phyloP scores from a whole-genome alignment of 176 grass and related monocot species.

The Sorghum bicolor region Sorghum_bicolor_NCBIv3 NC_012879.2:7932001-7932500 shows the following conservation, averaged over 20 bases:
- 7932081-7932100: background rate
- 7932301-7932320: constrained; percentile 32
- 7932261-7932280: constrained; percentile 57
- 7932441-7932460: background rate
- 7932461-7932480: constrained; percentile 7
- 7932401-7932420: constrained; percentile 7
- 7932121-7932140: background rate
- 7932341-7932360: constrained; percentile 42
- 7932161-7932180: background rate
- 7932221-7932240: constrained; percentile 32
- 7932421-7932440: constrained; percentile 9
- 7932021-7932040: background rate
- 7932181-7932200: background rate
- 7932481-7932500: constrained; percentile 24
- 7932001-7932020: background rate
- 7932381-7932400: constrained; percentile 24
- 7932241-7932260: constrained; percentile 67
- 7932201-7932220: constrained; percentile 47
- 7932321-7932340: constrained; percentile 38
- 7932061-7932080: background rate
- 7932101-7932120: background rate
- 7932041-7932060: background rate
- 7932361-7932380: constrained; percentile 18
- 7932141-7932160: background rate
- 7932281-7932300: constrained; percentile 23